Evolutionary conservation across 1,284 basidiomycete species (phyloP).

Genomic region (Albatrellus sp.): DNA sequence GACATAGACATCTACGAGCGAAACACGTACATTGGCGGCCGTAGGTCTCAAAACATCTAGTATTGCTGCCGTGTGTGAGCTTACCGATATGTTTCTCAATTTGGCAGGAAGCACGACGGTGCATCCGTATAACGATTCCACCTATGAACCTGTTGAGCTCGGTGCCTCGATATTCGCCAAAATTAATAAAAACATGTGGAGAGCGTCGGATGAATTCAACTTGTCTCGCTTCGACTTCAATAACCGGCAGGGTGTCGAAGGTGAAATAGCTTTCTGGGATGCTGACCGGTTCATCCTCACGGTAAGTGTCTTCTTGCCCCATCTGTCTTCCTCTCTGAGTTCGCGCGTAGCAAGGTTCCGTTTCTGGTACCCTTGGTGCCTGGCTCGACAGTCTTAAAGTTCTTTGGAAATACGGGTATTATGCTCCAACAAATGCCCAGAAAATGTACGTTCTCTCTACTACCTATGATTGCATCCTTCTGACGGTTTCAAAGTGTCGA

Average conservation of each 20-base stretch:
- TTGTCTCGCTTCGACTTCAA: conserved; percentile 43
- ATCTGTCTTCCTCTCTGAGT: conserved; percentile 4
- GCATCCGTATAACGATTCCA: conserved; percentile 61
- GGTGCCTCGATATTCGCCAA: conserved; percentile 85
- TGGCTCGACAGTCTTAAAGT: conserved; percentile 70
- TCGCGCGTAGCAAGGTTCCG: conserved; percentile 28
- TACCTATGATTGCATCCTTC: neutral
- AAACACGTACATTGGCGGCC: conserved; percentile 66
- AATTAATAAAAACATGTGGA: conserved; percentile 74
- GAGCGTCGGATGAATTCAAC: conserved; percentile 72
- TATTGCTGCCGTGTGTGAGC: conserved; percentile 2
- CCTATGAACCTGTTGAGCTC: conserved; percentile 58
- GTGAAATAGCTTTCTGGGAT: conserved; percentile 70
- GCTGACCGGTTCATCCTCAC: conserved; percentile 62
- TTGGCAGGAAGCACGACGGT: conserved; percentile 61
- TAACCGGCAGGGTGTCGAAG: conserved; percentile 28
- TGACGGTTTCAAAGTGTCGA: conserved; percentile 34
- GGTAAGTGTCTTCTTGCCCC: conserved; percentile 24
- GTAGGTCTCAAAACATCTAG: conserved; percentile 35
- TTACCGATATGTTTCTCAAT: neutral
- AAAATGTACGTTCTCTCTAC: conserved; percentile 32
- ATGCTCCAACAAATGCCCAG: conserved; percentile 48
- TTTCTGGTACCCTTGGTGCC: conserved; percentile 25
- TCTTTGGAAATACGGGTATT: conserved; percentile 73
- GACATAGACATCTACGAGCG: conserved; percentile 80